phyloP scores from a whole-genome alignment of 2,329 filamentous ascomycete genomes.

The Claviceps africana region DNA sequence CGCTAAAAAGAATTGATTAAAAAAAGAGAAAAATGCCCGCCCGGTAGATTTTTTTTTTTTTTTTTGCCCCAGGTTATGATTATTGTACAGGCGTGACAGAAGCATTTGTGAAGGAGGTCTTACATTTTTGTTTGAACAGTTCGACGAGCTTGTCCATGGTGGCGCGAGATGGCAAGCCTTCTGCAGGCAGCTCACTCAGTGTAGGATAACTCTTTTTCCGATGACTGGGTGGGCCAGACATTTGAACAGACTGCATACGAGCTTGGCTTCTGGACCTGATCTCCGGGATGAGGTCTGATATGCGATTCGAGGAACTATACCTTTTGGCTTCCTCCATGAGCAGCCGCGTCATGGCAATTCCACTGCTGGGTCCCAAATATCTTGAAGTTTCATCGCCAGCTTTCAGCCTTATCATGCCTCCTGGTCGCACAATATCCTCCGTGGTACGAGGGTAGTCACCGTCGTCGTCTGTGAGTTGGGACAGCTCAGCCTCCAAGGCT shows the following conservation, averaged over 20 bases:
- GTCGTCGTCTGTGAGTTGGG: constrained; percentile 64
- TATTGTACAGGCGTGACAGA: too few species aligned
- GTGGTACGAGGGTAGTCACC: constrained; percentile 53
- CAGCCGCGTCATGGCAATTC: constrained; percentile 84
- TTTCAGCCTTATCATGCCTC: constrained; percentile 70
- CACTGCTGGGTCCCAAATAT: constrained; percentile 86
- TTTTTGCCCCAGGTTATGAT: neutral
- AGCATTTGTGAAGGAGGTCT: constrained; percentile 9
- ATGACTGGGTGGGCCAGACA: constrained; percentile 33
- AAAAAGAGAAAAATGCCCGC: neutral
- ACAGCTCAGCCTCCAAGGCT: constrained; percentile 67
- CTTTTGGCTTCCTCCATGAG: constrained; percentile 95
- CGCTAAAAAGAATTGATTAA: constrained; percentile 32
- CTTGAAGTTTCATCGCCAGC: constrained; percentile 76
- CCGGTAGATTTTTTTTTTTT: too few species aligned
- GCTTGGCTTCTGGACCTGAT: constrained; percentile 42
- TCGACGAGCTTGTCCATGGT: constrained; percentile 69
- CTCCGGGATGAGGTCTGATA: constrained; percentile 81
- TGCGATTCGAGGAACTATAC: constrained; percentile 79
- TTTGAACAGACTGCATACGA: constrained; percentile 45
- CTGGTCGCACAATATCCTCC: constrained; percentile 77
- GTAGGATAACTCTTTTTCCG: constrained; percentile 82
- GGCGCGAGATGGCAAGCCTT: constrained; percentile 56
- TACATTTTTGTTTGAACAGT: constrained; percentile 75
- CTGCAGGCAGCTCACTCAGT: constrained; percentile 71